Conservation (phyloP, 257 asterid genomes). For the Parsonsia alboflavescens region DNA sequence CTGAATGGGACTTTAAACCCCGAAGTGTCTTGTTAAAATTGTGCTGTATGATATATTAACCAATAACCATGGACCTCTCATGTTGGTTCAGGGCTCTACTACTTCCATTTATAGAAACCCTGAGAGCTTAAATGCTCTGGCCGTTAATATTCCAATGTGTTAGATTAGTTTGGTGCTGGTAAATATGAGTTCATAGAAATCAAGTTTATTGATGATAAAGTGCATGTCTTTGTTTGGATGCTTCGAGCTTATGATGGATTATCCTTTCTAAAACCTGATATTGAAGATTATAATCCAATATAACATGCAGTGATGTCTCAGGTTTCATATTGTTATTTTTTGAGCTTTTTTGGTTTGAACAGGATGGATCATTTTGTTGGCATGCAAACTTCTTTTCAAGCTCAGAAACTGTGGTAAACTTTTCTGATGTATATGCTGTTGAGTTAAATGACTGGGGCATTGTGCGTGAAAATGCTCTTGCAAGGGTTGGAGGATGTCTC, state of each 20-base stretch:
- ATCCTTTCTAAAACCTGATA: background rate
- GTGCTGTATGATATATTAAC: background rate
- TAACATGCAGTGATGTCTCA: background rate
- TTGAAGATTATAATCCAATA: background rate
- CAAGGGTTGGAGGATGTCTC: conserved; percentile 44
- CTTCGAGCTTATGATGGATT: conserved; percentile 2
- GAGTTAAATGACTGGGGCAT: conserved; percentile 60
- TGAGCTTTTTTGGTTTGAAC: conserved; percentile 31
- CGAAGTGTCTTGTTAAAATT: background rate
- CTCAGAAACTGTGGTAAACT: conserved; percentile 36
- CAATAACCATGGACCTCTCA: background rate
- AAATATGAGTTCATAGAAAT: background rate
- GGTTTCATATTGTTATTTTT: background rate
- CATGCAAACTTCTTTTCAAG: conserved; percentile 36
- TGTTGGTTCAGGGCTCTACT: background rate
- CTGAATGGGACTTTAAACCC: background rate
- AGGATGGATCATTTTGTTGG: conserved; percentile 53
- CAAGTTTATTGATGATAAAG: background rate
- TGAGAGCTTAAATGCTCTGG: background rate
- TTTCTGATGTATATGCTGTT: conserved; percentile 67
- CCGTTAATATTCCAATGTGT: background rate
- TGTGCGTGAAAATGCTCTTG: conserved; percentile 36
- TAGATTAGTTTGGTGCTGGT: background rate
- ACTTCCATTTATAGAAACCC: background rate
- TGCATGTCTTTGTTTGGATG: background rate